A percentile compares a stretch with the other conserved stretches of the same genome.
Conservation (phyloP, 768 basidiomycete species). For the Tricholoma saponaceum region DNA sequence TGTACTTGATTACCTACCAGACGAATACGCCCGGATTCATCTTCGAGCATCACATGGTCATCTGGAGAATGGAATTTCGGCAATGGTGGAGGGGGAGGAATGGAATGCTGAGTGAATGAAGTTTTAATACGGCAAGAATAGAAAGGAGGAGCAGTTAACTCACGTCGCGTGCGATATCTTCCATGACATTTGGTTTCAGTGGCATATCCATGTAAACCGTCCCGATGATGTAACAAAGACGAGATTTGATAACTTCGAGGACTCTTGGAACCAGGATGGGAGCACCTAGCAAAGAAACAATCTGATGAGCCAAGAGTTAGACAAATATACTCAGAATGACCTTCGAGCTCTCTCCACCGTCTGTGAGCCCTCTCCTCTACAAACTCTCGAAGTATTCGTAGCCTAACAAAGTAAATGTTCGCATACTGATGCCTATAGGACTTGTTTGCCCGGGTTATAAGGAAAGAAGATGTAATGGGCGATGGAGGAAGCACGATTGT, state of each 20-base stretch:
- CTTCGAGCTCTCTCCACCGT: slow-evolving; percentile 38
- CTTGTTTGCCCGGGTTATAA: slow-evolving; percentile 36
- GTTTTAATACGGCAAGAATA: neutral
- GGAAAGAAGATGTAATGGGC: slow-evolving; percentile 39
- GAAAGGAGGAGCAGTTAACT: slow-evolving; percentile 23
- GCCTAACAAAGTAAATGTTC: slow-evolving; percentile 51
- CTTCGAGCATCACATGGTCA: slow-evolving; percentile 88
- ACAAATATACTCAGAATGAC: slow-evolving; percentile 21
- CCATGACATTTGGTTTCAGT: slow-evolving; percentile 95
- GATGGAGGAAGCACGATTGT: slow-evolving; percentile 35
- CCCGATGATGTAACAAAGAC: slow-evolving; percentile 87
- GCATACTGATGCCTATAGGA: slow-evolving; percentile 56
- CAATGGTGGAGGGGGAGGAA: slow-evolving; percentile 77
- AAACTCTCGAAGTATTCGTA: slow-evolving; percentile 34
- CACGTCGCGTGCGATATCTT: slow-evolving; percentile 92
- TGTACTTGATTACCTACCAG: slow-evolving; percentile 75
- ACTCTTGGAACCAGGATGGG: slow-evolving; percentile 76
- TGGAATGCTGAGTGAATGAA: slow-evolving; percentile 61
- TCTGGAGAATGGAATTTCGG: slow-evolving; percentile 71
- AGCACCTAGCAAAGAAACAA: slow-evolving; percentile 39
- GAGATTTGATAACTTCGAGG: slow-evolving; percentile 80
- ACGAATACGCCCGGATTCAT: slow-evolving; percentile 89
- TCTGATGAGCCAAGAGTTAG: neutral
- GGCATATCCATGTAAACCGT: slow-evolving; percentile 99
- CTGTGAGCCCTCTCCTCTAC: slow-evolving; percentile 37